Conservation (phyloP, 2,329 filamentous ascomycete genomes). For the Ophiocordyceps polyrhachis-furcata region DNA sequence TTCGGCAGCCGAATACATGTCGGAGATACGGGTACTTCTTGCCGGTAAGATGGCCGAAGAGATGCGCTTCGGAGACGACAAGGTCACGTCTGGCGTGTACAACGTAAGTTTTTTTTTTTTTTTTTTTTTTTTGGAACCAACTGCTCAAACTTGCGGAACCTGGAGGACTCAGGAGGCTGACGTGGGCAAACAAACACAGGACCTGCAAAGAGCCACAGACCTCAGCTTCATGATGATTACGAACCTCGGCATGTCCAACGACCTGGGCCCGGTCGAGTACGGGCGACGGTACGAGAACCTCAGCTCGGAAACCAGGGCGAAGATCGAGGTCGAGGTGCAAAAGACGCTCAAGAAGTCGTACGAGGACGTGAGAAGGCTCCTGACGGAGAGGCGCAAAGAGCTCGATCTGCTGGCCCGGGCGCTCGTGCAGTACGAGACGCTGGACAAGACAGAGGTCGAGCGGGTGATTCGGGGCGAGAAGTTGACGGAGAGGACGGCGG, state of each 20-base stretch:
- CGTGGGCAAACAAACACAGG: constrained; percentile 26
- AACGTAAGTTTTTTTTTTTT: constrained; percentile 34
- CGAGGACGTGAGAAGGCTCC: constrained; percentile 49
- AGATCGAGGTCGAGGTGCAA: constrained; percentile 79
- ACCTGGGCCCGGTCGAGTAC: constrained; percentile 80
- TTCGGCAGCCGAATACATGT: constrained; percentile 68
- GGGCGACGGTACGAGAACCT: constrained; percentile 61
- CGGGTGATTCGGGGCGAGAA: constrained; percentile 78
- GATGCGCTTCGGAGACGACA: constrained; percentile 76
- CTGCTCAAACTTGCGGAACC: too few relatives aligned
- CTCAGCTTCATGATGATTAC: constrained; percentile 81
- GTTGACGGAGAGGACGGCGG: constrained; percentile 40
- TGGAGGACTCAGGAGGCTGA: not conserved
- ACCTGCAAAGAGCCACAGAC: constrained; percentile 65
- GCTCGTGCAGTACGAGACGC: constrained; percentile 82
- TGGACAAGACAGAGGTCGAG: constrained; percentile 76
- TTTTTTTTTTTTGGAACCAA: too few relatives aligned
- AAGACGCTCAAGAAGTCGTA: constrained; percentile 68
- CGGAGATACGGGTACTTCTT: constrained; percentile 61
- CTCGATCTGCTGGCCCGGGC: constrained; percentile 77
- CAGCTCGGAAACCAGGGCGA: constrained; percentile 67
- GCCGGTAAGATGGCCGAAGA: constrained; percentile 84
- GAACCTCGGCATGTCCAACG: constrained; percentile 71
- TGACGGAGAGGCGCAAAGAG: constrained; percentile 61
- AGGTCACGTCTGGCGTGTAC: constrained; percentile 77